Conservation (phyloP, 2,329 filamentous ascomycete species). For the Arthrobotrys sinensis region DNA sequence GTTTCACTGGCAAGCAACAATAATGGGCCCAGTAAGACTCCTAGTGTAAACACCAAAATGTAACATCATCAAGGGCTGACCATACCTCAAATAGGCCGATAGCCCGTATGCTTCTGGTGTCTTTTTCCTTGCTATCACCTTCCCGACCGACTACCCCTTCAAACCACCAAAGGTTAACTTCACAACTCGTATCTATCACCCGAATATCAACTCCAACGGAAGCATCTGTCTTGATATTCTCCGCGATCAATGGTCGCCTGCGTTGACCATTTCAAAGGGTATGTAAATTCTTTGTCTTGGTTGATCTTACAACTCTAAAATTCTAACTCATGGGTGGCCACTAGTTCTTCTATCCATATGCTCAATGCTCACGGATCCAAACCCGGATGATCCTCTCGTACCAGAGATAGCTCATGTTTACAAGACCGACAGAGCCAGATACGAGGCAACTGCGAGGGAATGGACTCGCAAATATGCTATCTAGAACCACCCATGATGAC, state of each 20-base stretch:
- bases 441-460: constrained; percentile 95
- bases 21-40: constrained; percentile 90
- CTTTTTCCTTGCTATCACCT: constrained; percentile 99
- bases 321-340: constrained; percentile 13
- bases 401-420: constrained; percentile 99
- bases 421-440: constrained; percentile 97
- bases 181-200: constrained; percentile 99
- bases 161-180: constrained; percentile 99
- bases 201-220: constrained; percentile 99
- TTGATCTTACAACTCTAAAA: constrained; percentile 24
- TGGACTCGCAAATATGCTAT: constrained; percentile 99
- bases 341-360: constrained; percentile 97
- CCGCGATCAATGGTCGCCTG: constrained; percentile 98
- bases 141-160: constrained; percentile 99
- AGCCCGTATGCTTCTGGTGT: constrained; percentile 98
- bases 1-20: constrained; percentile 99
- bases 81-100: constrained; percentile 77
- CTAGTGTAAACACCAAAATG: not conserved
- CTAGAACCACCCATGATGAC: constrained; percentile 69
- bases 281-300: constrained; percentile 64
- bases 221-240: constrained; percentile 99
- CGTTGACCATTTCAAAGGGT: constrained; percentile 99
- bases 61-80: constrained; percentile 63
- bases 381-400: constrained; percentile 98
- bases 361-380: constrained; percentile 99